Percentiles rank a stretch among this genome's conserved stretches.
Conservation (phyloP, 2,329 filamentous ascomycete genomes). For the Aspergillus sp. region DNA sequence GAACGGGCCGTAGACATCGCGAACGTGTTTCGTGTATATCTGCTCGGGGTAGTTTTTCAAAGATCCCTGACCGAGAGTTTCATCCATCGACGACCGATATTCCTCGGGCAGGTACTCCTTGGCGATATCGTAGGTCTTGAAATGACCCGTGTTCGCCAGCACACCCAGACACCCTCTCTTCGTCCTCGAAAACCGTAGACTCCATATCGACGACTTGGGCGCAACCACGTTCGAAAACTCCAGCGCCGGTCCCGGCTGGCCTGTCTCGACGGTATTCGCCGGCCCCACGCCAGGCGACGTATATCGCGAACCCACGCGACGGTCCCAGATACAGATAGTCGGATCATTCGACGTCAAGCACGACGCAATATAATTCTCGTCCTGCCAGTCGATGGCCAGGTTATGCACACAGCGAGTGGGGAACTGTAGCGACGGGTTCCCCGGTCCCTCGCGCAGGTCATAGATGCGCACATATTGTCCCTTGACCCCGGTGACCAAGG, state of each 20-base stretch:
- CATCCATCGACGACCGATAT: slow-evolving; percentile 38
- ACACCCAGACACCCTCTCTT: slow-evolving; percentile 59
- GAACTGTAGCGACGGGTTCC: slow-evolving; percentile 47
- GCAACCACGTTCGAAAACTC: slow-evolving; percentile 58
- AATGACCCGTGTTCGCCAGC: slow-evolving; percentile 58
- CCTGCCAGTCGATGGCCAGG: slow-evolving; percentile 61
- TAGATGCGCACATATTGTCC: slow-evolving; percentile 62
- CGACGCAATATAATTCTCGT: slow-evolving; percentile 66
- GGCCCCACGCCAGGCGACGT: slow-evolving; percentile 36
- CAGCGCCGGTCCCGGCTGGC: slow-evolving; percentile 52
- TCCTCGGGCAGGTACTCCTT: slow-evolving; percentile 49
- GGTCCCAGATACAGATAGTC: slow-evolving; percentile 63
- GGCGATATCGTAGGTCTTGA: slow-evolving; percentile 57
- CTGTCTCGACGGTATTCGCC: slow-evolving; percentile 28
- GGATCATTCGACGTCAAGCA: slow-evolving; percentile 56
- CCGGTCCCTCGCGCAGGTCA: slow-evolving; percentile 53
- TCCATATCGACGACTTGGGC: slow-evolving; percentile 58
- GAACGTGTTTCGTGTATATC: slow-evolving; percentile 47
- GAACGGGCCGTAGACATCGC: slow-evolving; percentile 46
- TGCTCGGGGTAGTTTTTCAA: slow-evolving; percentile 43
- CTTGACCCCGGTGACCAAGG: slow-evolving; percentile 61
- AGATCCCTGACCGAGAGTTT: slow-evolving; percentile 41
- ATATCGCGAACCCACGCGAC: slow-evolving; percentile 47
- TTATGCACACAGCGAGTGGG: slow-evolving; percentile 63
- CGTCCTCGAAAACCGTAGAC: slow-evolving; percentile 59